These are phyloP conservation scores for Friedmanniomyces simplex DNA, from an alignment of 495 filamentous ascomycete genomes.

Conservation along the genomic window DNA sequence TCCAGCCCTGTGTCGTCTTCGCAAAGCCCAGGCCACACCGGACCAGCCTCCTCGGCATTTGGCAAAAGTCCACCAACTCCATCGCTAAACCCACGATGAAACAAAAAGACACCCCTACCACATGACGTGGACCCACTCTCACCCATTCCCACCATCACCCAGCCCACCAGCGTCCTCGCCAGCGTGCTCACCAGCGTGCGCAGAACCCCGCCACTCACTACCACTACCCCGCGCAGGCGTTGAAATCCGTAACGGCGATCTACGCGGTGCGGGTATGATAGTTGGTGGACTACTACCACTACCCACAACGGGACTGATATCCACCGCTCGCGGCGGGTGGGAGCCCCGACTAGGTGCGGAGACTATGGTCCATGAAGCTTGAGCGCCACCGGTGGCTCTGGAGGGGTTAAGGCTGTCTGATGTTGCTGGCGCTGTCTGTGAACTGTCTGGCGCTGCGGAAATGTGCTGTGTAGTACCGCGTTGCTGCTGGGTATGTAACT, in stretches of 20 bases:
- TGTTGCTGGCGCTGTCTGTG: neutral
- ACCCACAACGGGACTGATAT: neutral
- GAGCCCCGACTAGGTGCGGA: neutral
- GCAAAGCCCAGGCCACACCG: too few relatives aligned
- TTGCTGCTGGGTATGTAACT: neutral
- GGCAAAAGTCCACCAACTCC: constrained; percentile 54
- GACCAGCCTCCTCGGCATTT: constrained; percentile 33
- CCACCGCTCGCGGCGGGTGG: neutral
- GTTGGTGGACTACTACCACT: neutral
- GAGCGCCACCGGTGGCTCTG: neutral
- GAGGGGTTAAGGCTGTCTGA: neutral
- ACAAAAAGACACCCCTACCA: neutral
- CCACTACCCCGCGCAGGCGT: neutral
- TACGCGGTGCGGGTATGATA: constrained; percentile 1
- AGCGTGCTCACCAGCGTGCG: neutral
- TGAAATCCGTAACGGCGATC: neutral
- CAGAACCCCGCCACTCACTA: neutral
- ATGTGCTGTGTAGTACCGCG: neutral
- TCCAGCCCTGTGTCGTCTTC: neutral
- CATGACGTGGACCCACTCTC: neutral
- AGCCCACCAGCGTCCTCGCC: neutral
- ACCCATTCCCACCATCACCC: too few relatives aligned
- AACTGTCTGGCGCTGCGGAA: neutral
- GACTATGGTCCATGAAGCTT: neutral
- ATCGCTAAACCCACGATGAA: constrained; percentile 36